These are phyloP conservation scores for barrel medic (Medicago truncatula) DNA, from an alignment of 306 rosid genomes.

Conservation along the genomic window DNA sequence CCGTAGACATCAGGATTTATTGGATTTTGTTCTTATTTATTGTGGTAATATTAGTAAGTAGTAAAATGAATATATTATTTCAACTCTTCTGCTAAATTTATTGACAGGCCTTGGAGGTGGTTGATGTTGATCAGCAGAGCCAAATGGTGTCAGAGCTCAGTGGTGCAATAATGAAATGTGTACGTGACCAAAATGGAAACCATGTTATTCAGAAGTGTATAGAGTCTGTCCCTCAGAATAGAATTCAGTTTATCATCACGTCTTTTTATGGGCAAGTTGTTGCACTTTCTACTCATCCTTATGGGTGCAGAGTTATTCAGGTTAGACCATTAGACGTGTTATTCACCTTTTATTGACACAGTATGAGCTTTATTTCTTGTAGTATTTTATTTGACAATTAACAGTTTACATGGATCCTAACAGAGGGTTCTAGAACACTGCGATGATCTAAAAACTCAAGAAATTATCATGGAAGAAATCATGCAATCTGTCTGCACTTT, in stretches of 20 bases:
- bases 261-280: constrained; percentile 95
- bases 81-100: constrained; percentile 35
- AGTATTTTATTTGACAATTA: constrained; percentile 34
- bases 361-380: constrained; percentile 36
- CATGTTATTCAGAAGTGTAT: constrained; percentile 95
- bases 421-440: constrained; percentile 98
- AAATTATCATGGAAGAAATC: constrained; percentile 90
- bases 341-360: constrained; percentile 20
- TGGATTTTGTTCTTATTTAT: constrained; percentile 9
- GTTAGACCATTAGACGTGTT: constrained; percentile 48
- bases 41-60: not conserved
- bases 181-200: constrained; percentile 96
- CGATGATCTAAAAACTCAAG: constrained; percentile 74
- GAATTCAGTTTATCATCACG: constrained; percentile 83
- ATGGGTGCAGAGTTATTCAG: constrained; percentile 99
- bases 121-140: constrained; percentile 76
- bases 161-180: constrained; percentile 89
- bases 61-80: constrained; percentile 25
- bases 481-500: constrained; percentile 87
- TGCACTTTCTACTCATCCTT: constrained; percentile 93
- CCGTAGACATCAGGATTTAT: constrained; percentile 24
- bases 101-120: constrained; percentile 90
- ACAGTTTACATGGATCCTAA: constrained; percentile 46
- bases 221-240: constrained; percentile 91
- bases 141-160: constrained; percentile 92